Percentiles rank a stretch among this genome's conserved stretches.
Conservation (phyloP, 192 early-diverging fungal genomes). For the Podila horticola region DNA sequence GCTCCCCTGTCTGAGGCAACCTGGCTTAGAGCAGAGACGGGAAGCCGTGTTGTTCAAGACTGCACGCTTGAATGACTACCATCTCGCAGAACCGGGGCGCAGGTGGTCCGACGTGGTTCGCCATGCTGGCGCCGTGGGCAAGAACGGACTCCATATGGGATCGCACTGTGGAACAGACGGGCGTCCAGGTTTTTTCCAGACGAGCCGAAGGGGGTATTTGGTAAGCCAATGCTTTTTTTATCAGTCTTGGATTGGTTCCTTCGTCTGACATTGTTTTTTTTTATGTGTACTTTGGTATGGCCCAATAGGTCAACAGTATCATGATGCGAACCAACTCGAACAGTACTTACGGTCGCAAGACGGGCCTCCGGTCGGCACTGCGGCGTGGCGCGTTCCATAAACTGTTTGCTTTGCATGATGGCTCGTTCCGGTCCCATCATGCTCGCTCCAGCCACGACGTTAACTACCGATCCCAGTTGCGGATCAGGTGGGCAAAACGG, state of each 20-base stretch:
- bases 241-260: neutral
- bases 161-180: slow-evolving; percentile 24
- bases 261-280: neutral
- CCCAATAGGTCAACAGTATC: slow-evolving; percentile 24
- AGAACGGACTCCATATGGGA: slow-evolving; percentile 5
- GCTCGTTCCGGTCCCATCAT: slow-evolving; percentile 29
- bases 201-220: slow-evolving; percentile 34
- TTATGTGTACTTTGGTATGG: too few species aligned
- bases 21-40: slow-evolving; percentile 32
- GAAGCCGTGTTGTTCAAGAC: slow-evolving; percentile 38
- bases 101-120: slow-evolving; percentile 37
- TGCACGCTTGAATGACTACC: slow-evolving; percentile 18
- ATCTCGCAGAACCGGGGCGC: slow-evolving; percentile 38
- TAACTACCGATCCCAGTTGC: slow-evolving; percentile 55
- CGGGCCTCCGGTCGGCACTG: slow-evolving; percentile 28
- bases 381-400: slow-evolving; percentile 32
- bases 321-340: slow-evolving; percentile 41
- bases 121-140: slow-evolving; percentile 14
- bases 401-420: slow-evolving; percentile 65
- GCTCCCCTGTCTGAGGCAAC: slow-evolving; percentile 25
- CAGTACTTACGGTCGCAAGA: slow-evolving; percentile 15
- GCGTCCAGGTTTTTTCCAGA: slow-evolving; percentile 45
- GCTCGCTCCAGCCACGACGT: slow-evolving; percentile 4
- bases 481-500: slow-evolving; percentile 51
- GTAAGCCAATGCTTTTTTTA: slow-evolving; percentile 12